These are phyloP conservation scores for Chloris gayana DNA, from an alignment of 176 grass and related monocot genomes.

Conservation along the genomic window DNA sequence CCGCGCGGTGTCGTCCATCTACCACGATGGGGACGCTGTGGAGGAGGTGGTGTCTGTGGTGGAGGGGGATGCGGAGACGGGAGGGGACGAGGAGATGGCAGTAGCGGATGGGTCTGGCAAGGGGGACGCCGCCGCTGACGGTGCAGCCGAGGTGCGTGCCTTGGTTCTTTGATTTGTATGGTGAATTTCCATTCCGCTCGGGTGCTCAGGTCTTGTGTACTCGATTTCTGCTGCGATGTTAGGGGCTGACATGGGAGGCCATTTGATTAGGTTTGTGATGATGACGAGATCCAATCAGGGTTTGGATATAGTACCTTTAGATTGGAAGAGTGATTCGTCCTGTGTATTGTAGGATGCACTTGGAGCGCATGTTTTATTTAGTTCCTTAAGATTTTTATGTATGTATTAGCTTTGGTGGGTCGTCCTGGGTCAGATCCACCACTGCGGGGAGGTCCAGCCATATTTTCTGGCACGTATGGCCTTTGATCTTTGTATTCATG, in stretches of 20 bases:
- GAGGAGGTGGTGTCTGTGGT: not conserved
- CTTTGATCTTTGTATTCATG: not conserved
- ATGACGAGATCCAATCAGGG: conserved; percentile 24
- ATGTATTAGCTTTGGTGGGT: conserved; percentile 18
- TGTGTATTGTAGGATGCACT: conserved; percentile 13
- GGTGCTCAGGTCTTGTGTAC: not conserved
- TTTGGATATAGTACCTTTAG: not conserved
- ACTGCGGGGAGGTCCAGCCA: not conserved
- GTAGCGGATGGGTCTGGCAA: not conserved
- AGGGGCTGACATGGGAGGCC: too few species aligned
- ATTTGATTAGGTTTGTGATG: conserved; percentile 3
- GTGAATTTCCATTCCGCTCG: not conserved
- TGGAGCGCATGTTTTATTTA: not conserved
- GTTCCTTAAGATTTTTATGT: conserved; percentile 2
- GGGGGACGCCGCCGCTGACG: conserved; percentile 10
- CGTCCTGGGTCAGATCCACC: not conserved
- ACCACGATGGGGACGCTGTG: conserved; percentile 39
- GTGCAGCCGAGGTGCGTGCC: conserved; percentile 17
- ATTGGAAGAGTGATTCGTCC: not conserved
- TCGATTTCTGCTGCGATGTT: not conserved
- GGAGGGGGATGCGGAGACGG: conserved; percentile 22
- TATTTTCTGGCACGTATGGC: not conserved
- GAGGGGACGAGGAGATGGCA: not conserved
- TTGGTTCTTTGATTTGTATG: not conserved
- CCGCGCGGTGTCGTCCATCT: conserved; percentile 82